These are phyloP conservation scores for Nannochloropsis gaditana DNA, from an alignment of 108 stramenopile genomes.

Conservation along the genomic window DNA sequence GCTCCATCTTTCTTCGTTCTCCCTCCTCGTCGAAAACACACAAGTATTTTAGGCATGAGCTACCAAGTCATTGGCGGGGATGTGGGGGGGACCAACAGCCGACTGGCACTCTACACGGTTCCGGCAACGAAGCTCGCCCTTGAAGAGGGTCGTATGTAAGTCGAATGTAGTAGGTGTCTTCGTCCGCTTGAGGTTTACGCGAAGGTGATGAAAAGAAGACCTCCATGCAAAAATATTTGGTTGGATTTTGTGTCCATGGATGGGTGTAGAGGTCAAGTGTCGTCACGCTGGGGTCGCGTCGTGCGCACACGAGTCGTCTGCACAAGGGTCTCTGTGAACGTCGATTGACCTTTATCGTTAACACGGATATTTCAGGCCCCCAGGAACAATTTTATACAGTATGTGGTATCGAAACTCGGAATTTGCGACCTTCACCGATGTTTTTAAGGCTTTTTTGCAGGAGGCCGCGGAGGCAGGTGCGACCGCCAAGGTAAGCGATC, in stretches of 20 bases:
- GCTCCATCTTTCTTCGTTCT: no score
- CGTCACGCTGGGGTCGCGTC: no score
- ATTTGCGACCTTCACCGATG: conserved; percentile 25
- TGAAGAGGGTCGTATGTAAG: background rate
- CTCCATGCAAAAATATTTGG: no score
- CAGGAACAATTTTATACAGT: background rate
- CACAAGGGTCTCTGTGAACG: no score
- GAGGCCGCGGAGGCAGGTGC: background rate
- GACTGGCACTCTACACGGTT: background rate
- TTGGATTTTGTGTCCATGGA: no score
- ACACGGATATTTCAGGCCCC: background rate
- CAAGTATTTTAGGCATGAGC: background rate
- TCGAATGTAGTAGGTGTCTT: background rate
- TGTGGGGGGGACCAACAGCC: conserved; percentile 12
- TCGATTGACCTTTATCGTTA: no score
- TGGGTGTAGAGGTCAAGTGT: no score
- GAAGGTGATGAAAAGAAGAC: no score
- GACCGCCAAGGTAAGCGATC: background rate
- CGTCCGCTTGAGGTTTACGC: no score
- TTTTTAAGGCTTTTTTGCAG: conserved; percentile 30
- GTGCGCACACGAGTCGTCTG: no score
- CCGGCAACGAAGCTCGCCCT: conserved; percentile 4
- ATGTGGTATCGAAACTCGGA: conserved; percentile 3
- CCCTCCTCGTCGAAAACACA: background rate
- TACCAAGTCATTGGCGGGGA: conserved; percentile 8